Evolutionary conservation across 2,329 filamentous ascomycete genomes (phyloP).

Genomic region (Periconia macrospinosa): DNA sequence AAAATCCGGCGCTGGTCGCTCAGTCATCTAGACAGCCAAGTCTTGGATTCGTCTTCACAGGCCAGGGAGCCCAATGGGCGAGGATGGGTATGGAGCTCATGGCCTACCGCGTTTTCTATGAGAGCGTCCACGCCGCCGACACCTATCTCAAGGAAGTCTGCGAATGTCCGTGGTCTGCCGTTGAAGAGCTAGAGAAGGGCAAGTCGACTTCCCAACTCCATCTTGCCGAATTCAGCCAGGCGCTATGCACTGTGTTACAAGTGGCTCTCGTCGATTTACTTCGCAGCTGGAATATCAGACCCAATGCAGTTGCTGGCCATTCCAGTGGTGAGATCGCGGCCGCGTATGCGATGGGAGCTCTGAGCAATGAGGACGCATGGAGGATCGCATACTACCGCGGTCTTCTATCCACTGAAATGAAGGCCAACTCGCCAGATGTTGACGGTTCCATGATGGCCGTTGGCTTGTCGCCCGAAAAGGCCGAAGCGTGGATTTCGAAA

Average conservation of each 20-base stretch:
- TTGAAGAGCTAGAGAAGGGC: background rate
- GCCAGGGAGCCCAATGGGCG: conserved; percentile 49
- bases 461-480: conserved; percentile 11
- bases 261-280: conserved; percentile 14
- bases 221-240: conserved; percentile 17
- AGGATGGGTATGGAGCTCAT: conserved; percentile 44
- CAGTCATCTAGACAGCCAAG: background rate
- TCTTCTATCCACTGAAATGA: background rate
- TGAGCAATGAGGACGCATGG: conserved; percentile 16
- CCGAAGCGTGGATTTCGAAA: background rate
- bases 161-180: background rate
- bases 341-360: conserved; percentile 24
- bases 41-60: conserved; percentile 34
- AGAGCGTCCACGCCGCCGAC: background rate
- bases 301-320: conserved; percentile 19
- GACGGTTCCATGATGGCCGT: conserved; percentile 29
- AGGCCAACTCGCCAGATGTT: background rate
- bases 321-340: conserved; percentile 26
- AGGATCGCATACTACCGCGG: conserved; percentile 25
- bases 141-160: background rate
- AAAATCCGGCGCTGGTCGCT: background rate
- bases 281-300: conserved; percentile 7
- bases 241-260: conserved; percentile 15
- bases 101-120: background rate
- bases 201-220: conserved; percentile 1